Base-by-base conservation (phyloP, 1,284 basidiomycete species). In the Filobasidium uniguttulatum region DNA sequence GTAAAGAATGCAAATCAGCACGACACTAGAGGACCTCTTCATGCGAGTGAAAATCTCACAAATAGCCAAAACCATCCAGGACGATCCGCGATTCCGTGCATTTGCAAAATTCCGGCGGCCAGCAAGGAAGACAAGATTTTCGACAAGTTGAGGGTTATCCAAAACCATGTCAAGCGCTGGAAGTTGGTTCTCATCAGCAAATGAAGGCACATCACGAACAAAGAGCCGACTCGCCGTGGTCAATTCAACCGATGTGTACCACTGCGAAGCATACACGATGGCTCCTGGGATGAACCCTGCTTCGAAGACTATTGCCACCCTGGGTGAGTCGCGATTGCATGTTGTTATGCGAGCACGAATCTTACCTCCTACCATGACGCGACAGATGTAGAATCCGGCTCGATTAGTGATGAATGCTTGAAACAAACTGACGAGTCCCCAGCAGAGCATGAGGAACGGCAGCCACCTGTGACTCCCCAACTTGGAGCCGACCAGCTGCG, bases 201-300 rank as follows among this genome's bases (percentile, higher is more conserved):
- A 10, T 19, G 17, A 17, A 37, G 15, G 35, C 15, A 19, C 17
- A 5, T 5, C 15, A 34, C 9, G 36, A 38, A 20, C 15, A 38
- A 22, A 19, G 36, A 17, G n/a, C 14, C 15, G 36, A 38, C 36
- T 38, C n/a, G 23, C 36, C 10, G n/a, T n/a, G 15, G 65, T 63
- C 35, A 72, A 57, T 51, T 72, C 69, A 10, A 46, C 53, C 23
- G 46, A 26, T 19, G 54, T 65, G 54, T 68, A 71, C 56, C 57
- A 73, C 56, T 71, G 70, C 19, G 55, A 59, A 0, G 71, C 54
- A 56, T 70, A 71, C 0, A 70, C 56, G 38, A 71, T 62, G 15
- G 62, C 59, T 49, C 68, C 68, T 1, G 69, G 65, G 14, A 73
- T 65, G 47, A 71, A 71, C 0, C 69, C 31, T 8, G 29, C 19